phyloP scores from a whole-genome alignment of 2,329 filamentous ascomycete species.

The Pseudogymnoascus pannorum region DNA sequence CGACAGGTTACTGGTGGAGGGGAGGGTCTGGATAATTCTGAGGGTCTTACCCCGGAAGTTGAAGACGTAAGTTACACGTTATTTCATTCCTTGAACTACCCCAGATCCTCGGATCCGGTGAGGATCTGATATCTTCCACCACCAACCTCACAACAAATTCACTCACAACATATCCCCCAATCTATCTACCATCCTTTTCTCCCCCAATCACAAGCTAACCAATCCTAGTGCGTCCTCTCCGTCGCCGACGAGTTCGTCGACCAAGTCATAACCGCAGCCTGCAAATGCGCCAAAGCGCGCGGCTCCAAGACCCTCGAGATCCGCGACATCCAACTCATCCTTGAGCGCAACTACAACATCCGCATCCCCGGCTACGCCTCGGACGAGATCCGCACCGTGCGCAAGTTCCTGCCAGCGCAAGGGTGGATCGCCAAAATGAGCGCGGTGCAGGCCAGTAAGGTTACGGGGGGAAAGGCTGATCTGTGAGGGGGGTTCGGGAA shows the following conservation, averaged over 20 bases:
- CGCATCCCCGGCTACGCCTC: slow-evolving; percentile 90
- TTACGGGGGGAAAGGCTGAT: slow-evolving; percentile 42
- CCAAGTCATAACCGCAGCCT: slow-evolving; percentile 77
- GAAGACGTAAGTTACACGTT: slow-evolving; percentile 65
- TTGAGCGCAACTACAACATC: slow-evolving; percentile 83
- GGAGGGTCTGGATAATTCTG: slow-evolving; percentile 63
- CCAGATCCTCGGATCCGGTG: neutral
- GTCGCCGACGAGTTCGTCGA: slow-evolving; percentile 95
- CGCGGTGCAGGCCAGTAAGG: slow-evolving; percentile 90
- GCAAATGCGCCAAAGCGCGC: slow-evolving; percentile 86
- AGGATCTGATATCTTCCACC: neutral
- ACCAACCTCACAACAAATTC: neutral
- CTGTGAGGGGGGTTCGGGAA: slow-evolving; percentile 15
- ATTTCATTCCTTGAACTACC: slow-evolving; percentile 11
- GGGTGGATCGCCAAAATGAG: slow-evolving; percentile 97
- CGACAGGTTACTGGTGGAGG: slow-evolving; percentile 84
- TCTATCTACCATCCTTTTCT: neutral
- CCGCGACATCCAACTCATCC: slow-evolving; percentile 73
- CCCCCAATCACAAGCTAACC: slow-evolving; percentile 10
- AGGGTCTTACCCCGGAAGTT: slow-evolving; percentile 80
- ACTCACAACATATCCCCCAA: neutral
- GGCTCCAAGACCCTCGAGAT: slow-evolving; percentile 86
- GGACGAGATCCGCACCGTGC: slow-evolving; percentile 88
- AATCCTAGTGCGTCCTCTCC: slow-evolving; percentile 66
- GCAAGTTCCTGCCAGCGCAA: slow-evolving; percentile 81